Conservation (phyloP, 192 early-diverging fungal genomes). For the Backusella luteola region DNA sequence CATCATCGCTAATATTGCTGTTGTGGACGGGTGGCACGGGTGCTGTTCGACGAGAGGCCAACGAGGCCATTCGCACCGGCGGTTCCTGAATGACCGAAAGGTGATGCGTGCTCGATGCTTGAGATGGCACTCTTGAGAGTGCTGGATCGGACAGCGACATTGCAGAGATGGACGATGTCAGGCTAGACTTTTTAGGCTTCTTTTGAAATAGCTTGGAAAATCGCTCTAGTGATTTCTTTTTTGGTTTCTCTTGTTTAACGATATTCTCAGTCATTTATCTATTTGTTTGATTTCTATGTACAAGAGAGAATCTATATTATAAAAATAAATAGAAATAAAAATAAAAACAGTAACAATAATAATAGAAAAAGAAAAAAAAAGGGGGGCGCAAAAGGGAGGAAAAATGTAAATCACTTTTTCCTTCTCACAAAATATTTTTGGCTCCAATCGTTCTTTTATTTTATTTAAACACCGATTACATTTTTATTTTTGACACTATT, state of each 20-base stretch:
- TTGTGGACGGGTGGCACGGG: background rate
- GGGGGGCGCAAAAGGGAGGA: background rate
- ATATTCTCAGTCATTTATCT: background rate
- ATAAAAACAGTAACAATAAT: background rate
- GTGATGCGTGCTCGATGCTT: constrained; percentile 2
- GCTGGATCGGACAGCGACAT: constrained; percentile 13
- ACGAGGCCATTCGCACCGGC: background rate
- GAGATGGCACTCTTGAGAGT: constrained; percentile 4
- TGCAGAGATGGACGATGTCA: constrained; percentile 9
- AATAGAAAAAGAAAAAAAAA: background rate
- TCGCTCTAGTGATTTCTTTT: constrained; percentile 14
- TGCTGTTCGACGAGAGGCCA: background rate
- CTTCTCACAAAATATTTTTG: background rate
- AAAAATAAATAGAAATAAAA: background rate
- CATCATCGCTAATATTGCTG: background rate
- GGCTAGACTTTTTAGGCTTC: constrained; percentile 13
- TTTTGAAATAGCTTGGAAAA: constrained; percentile 23
- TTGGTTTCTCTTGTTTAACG: constrained; percentile 8
- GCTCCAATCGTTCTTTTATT: background rate
- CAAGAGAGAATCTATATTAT: background rate
- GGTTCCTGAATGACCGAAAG: background rate
- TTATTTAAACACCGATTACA: background rate
- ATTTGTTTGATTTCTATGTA: background rate
- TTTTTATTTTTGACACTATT: background rate
- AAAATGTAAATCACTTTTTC: background rate